These are phyloP conservation scores for Colletotrichum phormii DNA, from an alignment of 2,329 filamentous ascomycete species.

Conservation along the genomic window DNA sequence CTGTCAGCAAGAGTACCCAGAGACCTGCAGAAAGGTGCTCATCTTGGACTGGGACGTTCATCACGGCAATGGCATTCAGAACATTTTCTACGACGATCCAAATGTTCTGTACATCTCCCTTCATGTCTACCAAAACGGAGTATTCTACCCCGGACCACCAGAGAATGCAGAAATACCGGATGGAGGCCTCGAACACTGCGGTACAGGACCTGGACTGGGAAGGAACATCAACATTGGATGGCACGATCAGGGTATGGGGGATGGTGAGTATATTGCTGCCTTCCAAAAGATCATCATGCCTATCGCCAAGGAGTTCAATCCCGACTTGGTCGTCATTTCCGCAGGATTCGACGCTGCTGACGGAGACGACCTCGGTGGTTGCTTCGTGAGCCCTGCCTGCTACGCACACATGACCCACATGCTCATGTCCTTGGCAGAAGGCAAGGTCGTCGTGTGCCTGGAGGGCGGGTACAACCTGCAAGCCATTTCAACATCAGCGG, in stretches of 20 bases:
- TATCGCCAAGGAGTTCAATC: slow-evolving; percentile 91
- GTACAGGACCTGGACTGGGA: slow-evolving; percentile 64
- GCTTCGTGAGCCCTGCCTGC: slow-evolving; percentile 89
- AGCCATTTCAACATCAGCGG: slow-evolving; percentile 91
- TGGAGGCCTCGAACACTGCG: slow-evolving; percentile 71
- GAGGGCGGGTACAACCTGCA: slow-evolving; percentile 96
- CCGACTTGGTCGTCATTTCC: slow-evolving; percentile 94
- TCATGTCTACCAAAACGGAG: slow-evolving; percentile 86
- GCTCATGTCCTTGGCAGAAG: slow-evolving; percentile 93
- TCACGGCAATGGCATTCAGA: slow-evolving; percentile 92
- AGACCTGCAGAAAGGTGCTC: slow-evolving; percentile 86
- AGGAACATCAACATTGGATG: slow-evolving; percentile 76
- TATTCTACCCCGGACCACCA: slow-evolving; percentile 83
- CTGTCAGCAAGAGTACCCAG: slow-evolving; percentile 84
- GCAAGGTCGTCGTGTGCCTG: slow-evolving; percentile 90
- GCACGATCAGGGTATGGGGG: slow-evolving; percentile 84
- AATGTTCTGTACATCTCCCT: slow-evolving; percentile 96
- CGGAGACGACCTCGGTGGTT: slow-evolving; percentile 92
- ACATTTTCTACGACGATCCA: slow-evolving; percentile 94
- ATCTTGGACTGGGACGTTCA: slow-evolving; percentile 93
- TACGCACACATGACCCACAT: slow-evolving; percentile 99
- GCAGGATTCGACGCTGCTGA: slow-evolving; percentile 96
- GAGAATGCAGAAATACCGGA: slow-evolving; percentile 68
- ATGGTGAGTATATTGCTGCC: slow-evolving; percentile 95
- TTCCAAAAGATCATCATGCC: slow-evolving; percentile 98